Percentiles rank a stretch among this genome's conserved stretches.
phyloP scores from a whole-genome alignment of 192 early-diverging fungal genomes.

The Rhizoclosmatium sp. region DNA sequence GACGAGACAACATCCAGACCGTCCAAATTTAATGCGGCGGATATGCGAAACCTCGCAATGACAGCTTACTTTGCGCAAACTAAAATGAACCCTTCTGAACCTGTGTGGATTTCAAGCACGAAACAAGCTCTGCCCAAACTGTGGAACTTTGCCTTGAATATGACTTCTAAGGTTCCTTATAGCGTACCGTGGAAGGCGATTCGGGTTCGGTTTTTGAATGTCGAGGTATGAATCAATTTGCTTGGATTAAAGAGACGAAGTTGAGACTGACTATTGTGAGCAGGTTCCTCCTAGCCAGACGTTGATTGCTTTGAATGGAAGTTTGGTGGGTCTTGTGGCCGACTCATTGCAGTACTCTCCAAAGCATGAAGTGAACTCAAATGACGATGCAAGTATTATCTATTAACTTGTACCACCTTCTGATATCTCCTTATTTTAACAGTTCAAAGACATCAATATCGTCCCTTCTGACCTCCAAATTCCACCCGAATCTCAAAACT shows the following conservation, averaged over 20 bases:
- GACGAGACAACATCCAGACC: slow-evolving; percentile 24
- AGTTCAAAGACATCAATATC: slow-evolving; percentile 27
- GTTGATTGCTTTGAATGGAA: slow-evolving; percentile 84
- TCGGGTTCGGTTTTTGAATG: slow-evolving; percentile 25
- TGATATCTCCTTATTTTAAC: neutral
- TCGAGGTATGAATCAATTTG: slow-evolving; percentile 24
- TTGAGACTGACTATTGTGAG: slow-evolving; percentile 36
- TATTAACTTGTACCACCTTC: neutral
- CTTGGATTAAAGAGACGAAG: neutral
- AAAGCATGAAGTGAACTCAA: too few relatives aligned
- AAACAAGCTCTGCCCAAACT: neutral
- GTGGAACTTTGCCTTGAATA: slow-evolving; percentile 44
- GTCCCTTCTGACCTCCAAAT: slow-evolving; percentile 47
- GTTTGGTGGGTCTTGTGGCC: slow-evolving; percentile 78
- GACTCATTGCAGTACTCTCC: slow-evolving; percentile 25
- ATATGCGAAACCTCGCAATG: slow-evolving; percentile 71
- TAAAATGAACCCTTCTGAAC: slow-evolving; percentile 17
- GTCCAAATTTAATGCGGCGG: slow-evolving; percentile 63
- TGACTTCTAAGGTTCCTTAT: slow-evolving; percentile 44
- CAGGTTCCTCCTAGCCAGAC: slow-evolving; percentile 76
- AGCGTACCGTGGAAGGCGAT: slow-evolving; percentile 21
- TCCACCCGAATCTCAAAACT: slow-evolving; percentile 39
- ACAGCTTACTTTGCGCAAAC: slow-evolving; percentile 75
- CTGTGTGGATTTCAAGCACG: neutral
- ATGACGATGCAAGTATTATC: neutral